Evolutionary conservation across 345 rosid species (phyloP).

Genomic region (Aquilaria yunnanensis): DNA sequence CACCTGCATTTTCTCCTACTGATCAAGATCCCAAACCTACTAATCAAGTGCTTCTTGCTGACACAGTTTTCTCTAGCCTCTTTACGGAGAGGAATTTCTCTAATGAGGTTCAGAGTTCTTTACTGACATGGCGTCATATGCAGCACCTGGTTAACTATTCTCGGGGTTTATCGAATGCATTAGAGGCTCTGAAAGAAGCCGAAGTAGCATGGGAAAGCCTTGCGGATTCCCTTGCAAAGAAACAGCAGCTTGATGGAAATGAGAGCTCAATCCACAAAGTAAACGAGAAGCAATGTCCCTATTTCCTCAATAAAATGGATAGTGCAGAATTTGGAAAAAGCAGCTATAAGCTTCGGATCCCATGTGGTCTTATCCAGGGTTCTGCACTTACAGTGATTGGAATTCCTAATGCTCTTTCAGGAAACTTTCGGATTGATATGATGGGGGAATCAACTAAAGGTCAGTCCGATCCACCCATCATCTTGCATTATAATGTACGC

Average conservation of each 20-base stretch:
- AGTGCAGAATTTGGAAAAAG: constrained; percentile 43
- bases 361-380: constrained; percentile 94
- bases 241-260: constrained; percentile 40
- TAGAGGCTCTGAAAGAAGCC: constrained; percentile 91
- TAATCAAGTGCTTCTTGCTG: constrained; percentile 48
- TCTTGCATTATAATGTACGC: constrained; percentile 93
- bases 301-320: constrained; percentile 74
- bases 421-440: constrained; percentile 76
- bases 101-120: constrained; percentile 46
- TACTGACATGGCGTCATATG: constrained; percentile 71
- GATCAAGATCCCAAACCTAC: constrained; percentile 44
- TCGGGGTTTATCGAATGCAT: constrained; percentile 55
- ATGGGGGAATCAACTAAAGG: constrained; percentile 87
- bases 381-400: constrained; percentile 90
- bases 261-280: constrained; percentile 36
- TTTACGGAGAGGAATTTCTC: constrained; percentile 60
- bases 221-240: constrained; percentile 54
- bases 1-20: constrained; percentile 34
- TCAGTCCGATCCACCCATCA: constrained; percentile 91
- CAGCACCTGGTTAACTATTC: constrained; percentile 49
- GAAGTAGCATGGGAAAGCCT: constrained; percentile 73
- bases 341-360: constrained; percentile 49
- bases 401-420: constrained; percentile 77
- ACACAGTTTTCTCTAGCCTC: constrained; percentile 39
- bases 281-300: constrained; percentile 78